A percentile compares a stretch with the other conserved stretches of the same genome.
phyloP scores from a whole-genome alignment of 768 basidiomycete genomes.

The Phylloporus scabripes region DNA sequence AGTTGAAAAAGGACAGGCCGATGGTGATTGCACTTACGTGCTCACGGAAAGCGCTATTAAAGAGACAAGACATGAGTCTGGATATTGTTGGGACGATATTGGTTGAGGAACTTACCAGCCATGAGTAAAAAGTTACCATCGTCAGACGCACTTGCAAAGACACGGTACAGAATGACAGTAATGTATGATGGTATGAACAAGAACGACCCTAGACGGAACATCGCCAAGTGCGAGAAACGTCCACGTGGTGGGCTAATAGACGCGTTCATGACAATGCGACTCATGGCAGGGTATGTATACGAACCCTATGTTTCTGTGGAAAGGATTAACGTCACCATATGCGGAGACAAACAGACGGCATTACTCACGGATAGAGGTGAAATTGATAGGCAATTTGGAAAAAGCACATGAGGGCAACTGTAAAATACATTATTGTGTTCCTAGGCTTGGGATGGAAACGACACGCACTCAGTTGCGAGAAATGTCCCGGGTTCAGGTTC shows the following conservation, averaged over 20 bases:
- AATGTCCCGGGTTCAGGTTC: slow-evolving; percentile 86
- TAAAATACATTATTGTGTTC: slow-evolving; percentile 3
- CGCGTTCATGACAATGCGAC: slow-evolving; percentile 5
- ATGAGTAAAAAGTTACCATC: slow-evolving; percentile 78
- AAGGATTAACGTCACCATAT: background rate
- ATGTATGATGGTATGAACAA: slow-evolving; percentile 90
- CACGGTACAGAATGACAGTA: slow-evolving; percentile 66
- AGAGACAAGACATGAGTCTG: slow-evolving; percentile 4
- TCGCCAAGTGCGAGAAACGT: slow-evolving; percentile 77
- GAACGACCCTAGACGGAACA: slow-evolving; percentile 84
- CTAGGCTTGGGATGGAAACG: background rate
- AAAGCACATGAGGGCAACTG: slow-evolving; percentile 91
- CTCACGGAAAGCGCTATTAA: slow-evolving; percentile 68
- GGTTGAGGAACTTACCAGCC: slow-evolving; percentile 48
- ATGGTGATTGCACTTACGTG: slow-evolving; percentile 52
- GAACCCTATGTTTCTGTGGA: slow-evolving; percentile 59
- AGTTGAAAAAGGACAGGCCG: background rate
- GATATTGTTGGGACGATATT: background rate
- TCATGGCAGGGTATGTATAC: slow-evolving; percentile 10
- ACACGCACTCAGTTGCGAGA: slow-evolving; percentile 77
- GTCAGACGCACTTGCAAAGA: slow-evolving; percentile 61
- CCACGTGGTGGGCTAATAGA: slow-evolving; percentile 65
- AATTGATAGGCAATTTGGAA: slow-evolving; percentile 91
- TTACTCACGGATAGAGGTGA: slow-evolving; percentile 78
- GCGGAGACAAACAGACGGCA: background rate